A percentile compares a stretch with the other conserved stretches of the same genome.
These are phyloP conservation scores for Mucor circinelloides DNA, from an alignment of 371 early-diverging fungal genomes.

Conservation along the genomic window DNA sequence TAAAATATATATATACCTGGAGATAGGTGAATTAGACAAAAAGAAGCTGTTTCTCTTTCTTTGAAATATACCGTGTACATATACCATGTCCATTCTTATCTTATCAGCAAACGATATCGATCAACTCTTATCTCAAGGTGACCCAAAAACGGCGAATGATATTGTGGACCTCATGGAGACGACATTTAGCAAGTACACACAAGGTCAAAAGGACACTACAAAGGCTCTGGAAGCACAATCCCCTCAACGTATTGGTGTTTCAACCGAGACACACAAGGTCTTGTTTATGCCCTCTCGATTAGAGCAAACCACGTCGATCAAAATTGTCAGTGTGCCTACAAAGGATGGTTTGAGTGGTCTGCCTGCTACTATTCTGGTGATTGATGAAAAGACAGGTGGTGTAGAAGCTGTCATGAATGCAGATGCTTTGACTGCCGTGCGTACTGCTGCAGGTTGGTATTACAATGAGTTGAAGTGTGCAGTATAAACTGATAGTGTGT, in stretches of 20 bases:
- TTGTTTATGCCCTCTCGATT: constrained; percentile 66
- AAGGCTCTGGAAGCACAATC: constrained; percentile 47
- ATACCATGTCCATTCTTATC: constrained; percentile 31
- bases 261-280: constrained; percentile 46
- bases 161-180: constrained; percentile 45
- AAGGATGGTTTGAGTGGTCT: constrained; percentile 52
- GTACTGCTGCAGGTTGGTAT: constrained; percentile 59
- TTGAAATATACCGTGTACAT: background rate
- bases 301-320: constrained; percentile 54
- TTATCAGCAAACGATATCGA: constrained; percentile 36
- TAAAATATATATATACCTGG: background rate
- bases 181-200: constrained; percentile 36
- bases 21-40: background rate
- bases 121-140: constrained; percentile 24
- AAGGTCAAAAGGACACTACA: constrained; percentile 23
- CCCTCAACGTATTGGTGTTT: constrained; percentile 50
- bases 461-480: background rate
- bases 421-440: constrained; percentile 55
- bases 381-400: constrained; percentile 54
- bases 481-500: background rate
- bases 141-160: constrained; percentile 21
- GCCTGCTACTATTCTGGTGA: constrained; percentile 55
- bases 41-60: background rate
- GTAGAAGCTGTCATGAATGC: constrained; percentile 62
- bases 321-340: constrained; percentile 59